A percentile compares a stretch with the other conserved stretches of the same genome.
Evolutionary conservation across 23 red algal species (phyloP).

Genomic region (Gracilaria domingensis): DNA sequence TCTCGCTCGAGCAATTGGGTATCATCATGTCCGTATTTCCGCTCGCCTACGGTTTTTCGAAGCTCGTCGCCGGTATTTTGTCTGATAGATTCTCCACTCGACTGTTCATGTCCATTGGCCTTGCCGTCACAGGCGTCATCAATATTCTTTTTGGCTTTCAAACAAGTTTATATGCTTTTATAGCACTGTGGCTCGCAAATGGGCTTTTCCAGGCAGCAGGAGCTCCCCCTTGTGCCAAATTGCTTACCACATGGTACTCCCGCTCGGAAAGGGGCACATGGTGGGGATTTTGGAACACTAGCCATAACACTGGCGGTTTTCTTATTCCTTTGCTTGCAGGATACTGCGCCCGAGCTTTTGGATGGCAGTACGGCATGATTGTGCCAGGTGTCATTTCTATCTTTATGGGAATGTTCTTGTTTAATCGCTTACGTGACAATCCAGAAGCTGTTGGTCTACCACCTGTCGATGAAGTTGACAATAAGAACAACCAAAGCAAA

Average conservation of each 20-base stretch:
- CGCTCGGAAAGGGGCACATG: conserved; percentile 96
- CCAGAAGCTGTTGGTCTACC: conserved; percentile 91
- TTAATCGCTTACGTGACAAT: conserved; percentile 87
- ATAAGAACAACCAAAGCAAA: neutral
- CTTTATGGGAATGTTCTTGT: conserved; percentile 88
- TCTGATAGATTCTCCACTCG: conserved; percentile 96
- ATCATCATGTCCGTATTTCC: conserved; percentile 98
- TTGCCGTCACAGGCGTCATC: conserved; percentile 92
- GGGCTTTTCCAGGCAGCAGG: conserved; percentile 98
- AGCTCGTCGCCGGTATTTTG: conserved; percentile 91
- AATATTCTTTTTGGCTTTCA: conserved; percentile 99
- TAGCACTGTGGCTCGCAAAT: conserved; percentile 90
- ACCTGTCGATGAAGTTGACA: conserved; percentile 73
- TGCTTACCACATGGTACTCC: conserved; percentile 98
- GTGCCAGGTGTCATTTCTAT: conserved; percentile 92
- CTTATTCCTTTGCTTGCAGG: conserved; percentile 96
- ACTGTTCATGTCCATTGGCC: conserved; percentile 93
- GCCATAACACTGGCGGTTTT: conserved; percentile 99
- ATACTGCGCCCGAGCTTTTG: conserved; percentile 90
- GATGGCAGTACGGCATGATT: conserved; percentile 99
- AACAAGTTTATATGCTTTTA: conserved; percentile 78
- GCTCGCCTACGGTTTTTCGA: conserved; percentile 97
- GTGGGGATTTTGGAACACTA: conserved; percentile 99
- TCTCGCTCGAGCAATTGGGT: conserved; percentile 95
- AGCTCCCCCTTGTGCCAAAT: conserved; percentile 96